Evolutionary conservation across 164 flowering plant genomes (phyloP), one percentile per base, ranked within the genome.

Genomic region (Macadamia tetraphylla): DNA sequence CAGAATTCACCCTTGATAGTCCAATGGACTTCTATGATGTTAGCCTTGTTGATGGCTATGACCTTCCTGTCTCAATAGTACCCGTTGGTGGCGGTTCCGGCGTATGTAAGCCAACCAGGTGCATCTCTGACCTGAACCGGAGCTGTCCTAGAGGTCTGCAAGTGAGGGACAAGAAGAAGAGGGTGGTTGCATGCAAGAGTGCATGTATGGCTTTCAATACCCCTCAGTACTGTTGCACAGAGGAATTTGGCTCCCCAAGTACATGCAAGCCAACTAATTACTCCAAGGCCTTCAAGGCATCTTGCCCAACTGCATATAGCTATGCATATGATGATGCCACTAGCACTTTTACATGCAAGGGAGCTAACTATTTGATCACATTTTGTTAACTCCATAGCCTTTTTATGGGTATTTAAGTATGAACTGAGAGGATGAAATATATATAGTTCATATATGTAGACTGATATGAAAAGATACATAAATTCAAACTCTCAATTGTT

Each of bases 41-140:
- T 0, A 84, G 87, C 71, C 80, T 84, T 0, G 87, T 84, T 44
- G 87, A 83, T 55, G 87, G 86, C 31, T 83, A 71, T 72, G 81
- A 83, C 66, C 43, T 81, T 53, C 74, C 74, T 1, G 17, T 83
- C 52, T 12, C 68, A 3, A 59, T 81, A 1, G 53, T 63, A 1
- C 72, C 68, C 2, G 58, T 6, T 0, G 77, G 77, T 14, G 82
- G 84, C 5, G 40, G 3, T 18, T 58, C 81, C 7, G 69, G 75
- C 14, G n/a, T 12, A 43, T 86, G 87, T 62, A 29, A 42, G 8
- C n/a, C 71, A 6, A 69, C 82, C 0, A 76, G 79, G 4, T 86
- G 85, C 42, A 30, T 61, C 6, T 72, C 52, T 1, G 71, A 80
- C 29, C n/a, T 83, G 66, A 85, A 81, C 68, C 48, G 43, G 23